Conservation (phyloP, 2,329 filamentous ascomycete species). For the Emericellopsis atlantica region DNA sequence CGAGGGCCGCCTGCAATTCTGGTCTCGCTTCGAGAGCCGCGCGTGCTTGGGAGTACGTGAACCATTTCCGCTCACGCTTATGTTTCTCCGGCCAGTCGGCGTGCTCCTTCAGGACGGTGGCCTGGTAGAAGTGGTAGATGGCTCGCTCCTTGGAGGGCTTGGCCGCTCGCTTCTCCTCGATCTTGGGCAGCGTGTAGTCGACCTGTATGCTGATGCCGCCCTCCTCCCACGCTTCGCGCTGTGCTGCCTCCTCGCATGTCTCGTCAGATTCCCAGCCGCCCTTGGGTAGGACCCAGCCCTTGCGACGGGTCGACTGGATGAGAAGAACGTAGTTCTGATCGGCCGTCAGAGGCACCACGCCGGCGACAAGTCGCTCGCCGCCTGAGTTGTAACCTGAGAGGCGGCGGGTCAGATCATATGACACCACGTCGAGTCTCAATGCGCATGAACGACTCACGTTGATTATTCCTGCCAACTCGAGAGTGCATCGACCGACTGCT, state of each 20-base stretch:
- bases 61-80: conserved; percentile 85
- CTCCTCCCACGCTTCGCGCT: conserved; percentile 95
- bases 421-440: neutral
- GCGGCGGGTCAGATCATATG: conserved; percentile 3
- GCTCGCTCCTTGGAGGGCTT: conserved; percentile 54
- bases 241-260: conserved; percentile 69
- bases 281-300: conserved; percentile 94
- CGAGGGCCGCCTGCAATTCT: conserved; percentile 79
- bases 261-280: conserved; percentile 97
- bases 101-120: conserved; percentile 75
- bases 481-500: conserved; percentile 53
- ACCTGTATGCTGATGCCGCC: conserved; percentile 82
- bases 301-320: conserved; percentile 82
- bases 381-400: conserved; percentile 73
- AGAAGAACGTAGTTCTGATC: conserved; percentile 84
- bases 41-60: conserved; percentile 71
- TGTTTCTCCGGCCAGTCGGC: conserved; percentile 85
- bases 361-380: conserved; percentile 89
- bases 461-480: conserved; percentile 64
- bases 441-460: conserved; percentile 51
- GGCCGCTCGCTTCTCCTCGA: conserved; percentile 71
- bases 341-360: conserved; percentile 76
- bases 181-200: conserved; percentile 74
- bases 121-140: conserved; percentile 75
- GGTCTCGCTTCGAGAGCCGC: conserved; percentile 66